Percentiles rank a stretch among this genome's conserved stretches.
phyloP scores from a whole-genome alignment of 2,329 filamentous ascomycete species.

The Botrytis fragariae region DNA sequence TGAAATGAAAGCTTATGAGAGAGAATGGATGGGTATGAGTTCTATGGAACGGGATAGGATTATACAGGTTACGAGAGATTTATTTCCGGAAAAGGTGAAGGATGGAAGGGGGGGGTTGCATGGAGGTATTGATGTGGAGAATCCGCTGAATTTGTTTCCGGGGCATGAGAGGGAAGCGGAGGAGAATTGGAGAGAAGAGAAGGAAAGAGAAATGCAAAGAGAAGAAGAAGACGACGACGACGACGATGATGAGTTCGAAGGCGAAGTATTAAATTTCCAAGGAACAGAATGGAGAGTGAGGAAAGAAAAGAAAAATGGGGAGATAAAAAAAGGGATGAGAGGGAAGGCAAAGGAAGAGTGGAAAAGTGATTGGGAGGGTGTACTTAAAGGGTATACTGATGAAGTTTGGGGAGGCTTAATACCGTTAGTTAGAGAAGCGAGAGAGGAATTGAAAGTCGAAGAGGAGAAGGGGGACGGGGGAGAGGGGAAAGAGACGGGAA shows the following conservation, averaged over 20 bases:
- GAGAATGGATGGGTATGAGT: not conserved
- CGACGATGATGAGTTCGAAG: not conserved
- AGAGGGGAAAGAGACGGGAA: conserved; percentile 16
- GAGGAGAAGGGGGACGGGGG: not conserved
- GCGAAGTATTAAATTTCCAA: not conserved
- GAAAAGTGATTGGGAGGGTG: conserved; percentile 47
- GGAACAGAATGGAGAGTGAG: not conserved
- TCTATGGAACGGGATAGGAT: not conserved
- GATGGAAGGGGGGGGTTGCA: too few species aligned
- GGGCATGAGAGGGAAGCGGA: not conserved
- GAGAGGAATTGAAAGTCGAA: conserved; percentile 51
- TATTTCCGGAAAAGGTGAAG: not conserved
- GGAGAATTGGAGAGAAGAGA: not conserved
- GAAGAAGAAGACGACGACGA: not conserved
- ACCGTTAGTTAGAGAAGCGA: conserved; percentile 55
- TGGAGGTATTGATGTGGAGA: not conserved
- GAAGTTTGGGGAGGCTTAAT: conserved; percentile 67
- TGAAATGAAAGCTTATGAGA: not conserved
- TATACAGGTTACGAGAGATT: conserved; percentile 10
- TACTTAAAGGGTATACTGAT: conserved; percentile 57
- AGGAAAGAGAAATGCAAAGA: too few species aligned
- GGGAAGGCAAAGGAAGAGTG: conserved; percentile 22
- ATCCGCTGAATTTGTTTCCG: not conserved
- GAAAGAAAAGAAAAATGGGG: not conserved
- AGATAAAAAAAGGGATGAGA: not conserved